Evolutionary conservation across 345 rosid genomes (phyloP), one percentile per base, ranked within the genome.

Genomic region (Syzygium grande): DNA sequence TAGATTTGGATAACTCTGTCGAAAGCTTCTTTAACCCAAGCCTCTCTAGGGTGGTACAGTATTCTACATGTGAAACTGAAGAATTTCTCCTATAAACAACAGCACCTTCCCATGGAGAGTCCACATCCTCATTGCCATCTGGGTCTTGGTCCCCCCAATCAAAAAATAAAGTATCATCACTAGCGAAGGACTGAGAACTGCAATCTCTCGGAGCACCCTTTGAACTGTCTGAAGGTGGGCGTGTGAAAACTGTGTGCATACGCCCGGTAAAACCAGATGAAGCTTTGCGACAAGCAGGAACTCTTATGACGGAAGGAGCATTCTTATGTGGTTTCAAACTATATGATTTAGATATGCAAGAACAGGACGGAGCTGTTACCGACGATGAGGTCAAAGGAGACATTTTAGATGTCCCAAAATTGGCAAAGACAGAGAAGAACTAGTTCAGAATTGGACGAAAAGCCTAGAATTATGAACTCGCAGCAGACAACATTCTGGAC

Each of bases 91-190:
- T 91, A 90, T 95, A 96, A 79, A 93, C 88, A 88, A 97, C 89
- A 11, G 99, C 96, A 84, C 98, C 99, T 93, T 95, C 98, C 99
- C 99, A 96, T 9, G 99, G 98, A 2, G 98, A 94, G 49, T 90
- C 96, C 0, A 79, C 21, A 84, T 94, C 98, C 87, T 93, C 93
- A 15, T 88, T 9, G 0, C 92, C 94, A 46, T 92, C 94, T 55
- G 61, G 51, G 11, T 84, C 91, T 59, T 85, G 87, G 89, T 93
- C 96, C 29, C 90, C 96, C 98, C 94, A 94, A 41, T 94, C 95
- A 9, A 93, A 87, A 91, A 93, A 89, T 54, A 91, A 5, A 6
- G 91, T 89, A 88, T 89, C 88, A 53, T 89, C 87, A 87, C 95
- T 96, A 11, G 88, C 87, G 49, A 92, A 85, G 3, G 90, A 90